These are phyloP conservation scores for Mycena rebaudengoi DNA, from an alignment of 768 basidiomycete genomes.

Conservation along the genomic window DNA sequence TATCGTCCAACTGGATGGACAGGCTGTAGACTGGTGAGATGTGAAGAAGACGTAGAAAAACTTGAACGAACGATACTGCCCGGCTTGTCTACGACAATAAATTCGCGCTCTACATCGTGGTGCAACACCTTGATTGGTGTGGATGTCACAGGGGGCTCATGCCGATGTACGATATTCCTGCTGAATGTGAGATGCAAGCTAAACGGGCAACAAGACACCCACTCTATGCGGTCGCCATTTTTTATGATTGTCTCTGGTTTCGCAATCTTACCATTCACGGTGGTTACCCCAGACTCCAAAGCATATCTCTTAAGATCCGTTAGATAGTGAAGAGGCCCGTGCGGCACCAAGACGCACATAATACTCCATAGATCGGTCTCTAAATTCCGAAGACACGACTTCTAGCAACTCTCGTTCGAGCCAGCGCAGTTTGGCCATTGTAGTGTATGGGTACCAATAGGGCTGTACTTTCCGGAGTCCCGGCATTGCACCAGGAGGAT, in stretches of 20 bases:
- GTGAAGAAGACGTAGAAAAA: constrained; percentile 15
- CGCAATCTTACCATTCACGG: constrained; percentile 91
- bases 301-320: constrained; percentile 55
- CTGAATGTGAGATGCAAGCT: not conserved
- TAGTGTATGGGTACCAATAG: constrained; percentile 94
- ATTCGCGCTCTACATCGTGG: constrained; percentile 80
- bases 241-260: constrained; percentile 78
- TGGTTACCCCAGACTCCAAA: constrained; percentile 93
- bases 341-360: constrained; percentile 69
- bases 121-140: constrained; percentile 82
- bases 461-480: constrained; percentile 84
- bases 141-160: constrained; percentile 94
- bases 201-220: constrained; percentile 39
- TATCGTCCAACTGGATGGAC: constrained; percentile 94
- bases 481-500: too few relatives aligned
- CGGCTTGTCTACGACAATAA: constrained; percentile 95
- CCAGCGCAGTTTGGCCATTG: constrained; percentile 94
- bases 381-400: constrained; percentile 92
- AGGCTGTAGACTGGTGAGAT: constrained; percentile 58
- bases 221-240: constrained; percentile 94
- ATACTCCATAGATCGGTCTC: constrained; percentile 94
- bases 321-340: constrained; percentile 5
- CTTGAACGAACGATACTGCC: constrained; percentile 86
- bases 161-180: constrained; percentile 94
- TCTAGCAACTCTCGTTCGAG: constrained; percentile 87